Conservation (phyloP, 1,139 yeast species). For the Ashbya aceris region DNA sequence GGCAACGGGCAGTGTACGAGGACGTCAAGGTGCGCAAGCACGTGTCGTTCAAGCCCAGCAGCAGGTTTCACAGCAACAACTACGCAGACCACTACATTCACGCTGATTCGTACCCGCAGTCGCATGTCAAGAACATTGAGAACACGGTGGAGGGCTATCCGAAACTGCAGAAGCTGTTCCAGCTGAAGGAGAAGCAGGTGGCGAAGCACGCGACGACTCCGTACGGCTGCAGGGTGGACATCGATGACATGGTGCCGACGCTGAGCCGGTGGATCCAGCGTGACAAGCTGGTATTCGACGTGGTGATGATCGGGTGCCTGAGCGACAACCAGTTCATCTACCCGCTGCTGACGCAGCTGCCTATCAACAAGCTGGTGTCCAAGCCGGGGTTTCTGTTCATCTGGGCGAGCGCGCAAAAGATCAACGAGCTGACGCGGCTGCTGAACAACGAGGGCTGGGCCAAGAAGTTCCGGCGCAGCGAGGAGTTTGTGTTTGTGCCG, state of each 20-base stretch:
- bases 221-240: conserved; percentile 50
- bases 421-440: conserved; percentile 50
- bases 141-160: conserved; percentile 80
- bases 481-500: conserved; percentile 68
- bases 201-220: conserved; percentile 48
- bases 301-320: conserved; percentile 83
- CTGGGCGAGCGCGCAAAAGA: conserved; percentile 75
- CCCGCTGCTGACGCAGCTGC: conserved; percentile 52
- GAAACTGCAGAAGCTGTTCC: conserved; percentile 57
- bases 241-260: conserved; percentile 45
- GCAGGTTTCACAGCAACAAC: conserved; percentile 40
- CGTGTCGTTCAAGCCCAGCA: conserved; percentile 19
- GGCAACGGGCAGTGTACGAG: conserved; percentile 1
- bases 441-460: conserved; percentile 53
- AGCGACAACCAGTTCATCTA: conserved; percentile 60
- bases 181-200: conserved; percentile 47
- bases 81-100: conserved; percentile 63
- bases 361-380: conserved; percentile 64
- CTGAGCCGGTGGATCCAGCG: conserved; percentile 52
- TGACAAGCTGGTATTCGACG: conserved; percentile 63
- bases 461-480: conserved; percentile 77
- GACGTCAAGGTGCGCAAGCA: conserved; percentile 7
- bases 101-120: conserved; percentile 51
- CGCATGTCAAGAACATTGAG: conserved; percentile 52
- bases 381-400: conserved; percentile 79